A percentile compares a stretch with the other conserved stretches of the same genome.
These are phyloP conservation scores for Colletotrichum lentis DNA, from an alignment of 2,329 filamentous ascomycete genomes.

Conservation along the genomic window DNA sequence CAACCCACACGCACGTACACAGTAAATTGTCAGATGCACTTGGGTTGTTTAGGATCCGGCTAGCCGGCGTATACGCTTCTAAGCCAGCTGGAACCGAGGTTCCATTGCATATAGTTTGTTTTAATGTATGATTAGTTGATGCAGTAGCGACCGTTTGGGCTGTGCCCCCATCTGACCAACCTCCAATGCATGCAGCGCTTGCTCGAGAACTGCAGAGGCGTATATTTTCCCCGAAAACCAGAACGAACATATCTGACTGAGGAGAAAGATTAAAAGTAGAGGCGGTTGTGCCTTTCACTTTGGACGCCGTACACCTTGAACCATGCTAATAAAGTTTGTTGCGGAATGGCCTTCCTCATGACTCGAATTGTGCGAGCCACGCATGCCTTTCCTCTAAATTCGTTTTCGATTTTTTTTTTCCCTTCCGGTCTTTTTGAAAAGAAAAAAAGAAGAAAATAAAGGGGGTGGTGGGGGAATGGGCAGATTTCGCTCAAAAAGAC, in stretches of 20 bases:
- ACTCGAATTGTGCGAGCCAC: slow-evolving; percentile 21
- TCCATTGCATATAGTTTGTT: not conserved
- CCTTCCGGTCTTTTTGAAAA: not conserved
- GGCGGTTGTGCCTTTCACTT: slow-evolving; percentile 14
- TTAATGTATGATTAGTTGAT: slow-evolving; percentile 9
- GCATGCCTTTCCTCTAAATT: not conserved
- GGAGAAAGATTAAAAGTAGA: not conserved
- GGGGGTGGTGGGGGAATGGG: too few relatives aligned
- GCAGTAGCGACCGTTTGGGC: slow-evolving; percentile 10
- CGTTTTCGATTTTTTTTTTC: not conserved
- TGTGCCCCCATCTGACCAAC: not conserved
- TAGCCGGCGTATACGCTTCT: not conserved
- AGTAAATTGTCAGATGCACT: not conserved
- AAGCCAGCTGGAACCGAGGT: not conserved
- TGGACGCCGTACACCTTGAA: slow-evolving; percentile 32
- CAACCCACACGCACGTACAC: not conserved
- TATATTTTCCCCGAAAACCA: slow-evolving; percentile 1
- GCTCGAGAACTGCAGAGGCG: not conserved
- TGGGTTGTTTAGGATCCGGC: not conserved
- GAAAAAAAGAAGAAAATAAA: too few relatives aligned
- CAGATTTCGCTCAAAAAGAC: slow-evolving; percentile 14
- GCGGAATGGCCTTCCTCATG: slow-evolving; percentile 17
- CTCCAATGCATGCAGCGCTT: not conserved
- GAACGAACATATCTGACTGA: slow-evolving; percentile 2
- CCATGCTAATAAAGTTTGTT: slow-evolving; percentile 15